Evolutionary conservation across 305 asterid species (phyloP), one percentile per base, ranked within the genome.

Genomic region (Fraxinus baroniana): DNA sequence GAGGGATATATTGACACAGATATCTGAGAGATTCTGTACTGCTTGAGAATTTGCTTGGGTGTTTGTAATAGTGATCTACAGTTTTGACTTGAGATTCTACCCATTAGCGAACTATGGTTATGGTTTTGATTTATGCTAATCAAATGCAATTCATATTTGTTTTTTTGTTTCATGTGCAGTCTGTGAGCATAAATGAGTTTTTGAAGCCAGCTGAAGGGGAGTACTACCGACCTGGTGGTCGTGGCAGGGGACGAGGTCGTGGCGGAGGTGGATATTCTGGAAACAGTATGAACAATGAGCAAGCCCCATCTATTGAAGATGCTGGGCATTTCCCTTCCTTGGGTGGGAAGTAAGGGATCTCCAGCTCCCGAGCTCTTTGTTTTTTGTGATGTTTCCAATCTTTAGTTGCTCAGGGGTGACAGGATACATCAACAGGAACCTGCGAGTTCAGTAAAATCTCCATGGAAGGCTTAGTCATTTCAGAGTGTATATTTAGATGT

Each of bases 171-270:
- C 46, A 20, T 36, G 9, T 81, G 84, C 86, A 93, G 97, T 83
- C 94, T 68, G 85, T 91, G 7, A 90, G 90, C 90, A 91, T 93
- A 83, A 92, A 83, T 46, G 94, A 90, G 87, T 93, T 91, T 77
- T 66, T 93, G 90, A 93, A 91, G 84, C 94, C 94, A 7, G 88
- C 94, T 52, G 92, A 93, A n/a, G 94, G 97, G 12, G 94, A 90
- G 26, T 83, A 86, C 84, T 83, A 84, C 57, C 85, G 90, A 7
- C 36, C 82, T 5, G 92, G 97, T 26, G 95, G 95, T 7, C 90
- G 92, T 12, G 93, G 93, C 26, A 87, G 92, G 86, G 92, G 93
- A 0, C 88, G 91, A 7, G 93, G 91, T 12, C 89, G 92, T 60
- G 93, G 91, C 17, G 82, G 94, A 73, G 92, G 92, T 35, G 85